Conservation (phyloP, 2,329 filamentous ascomycete species). For the Talaromyces rugulosus region DNA sequence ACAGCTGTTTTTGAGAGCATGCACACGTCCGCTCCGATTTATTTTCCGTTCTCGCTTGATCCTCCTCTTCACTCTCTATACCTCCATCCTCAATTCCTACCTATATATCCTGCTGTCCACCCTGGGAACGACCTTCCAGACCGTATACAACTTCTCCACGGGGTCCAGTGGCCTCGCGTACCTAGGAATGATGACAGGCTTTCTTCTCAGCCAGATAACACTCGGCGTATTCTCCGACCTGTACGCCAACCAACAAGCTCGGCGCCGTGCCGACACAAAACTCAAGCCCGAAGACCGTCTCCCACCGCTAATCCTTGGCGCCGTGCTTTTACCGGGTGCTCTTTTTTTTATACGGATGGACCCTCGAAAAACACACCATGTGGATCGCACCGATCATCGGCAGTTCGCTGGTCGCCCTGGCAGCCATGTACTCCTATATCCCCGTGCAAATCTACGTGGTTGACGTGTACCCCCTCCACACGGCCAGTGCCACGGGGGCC, state of each 20-base stretch:
- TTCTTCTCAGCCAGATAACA: conserved; percentile 48
- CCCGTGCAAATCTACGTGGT: conserved; percentile 38
- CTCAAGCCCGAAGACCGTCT: conserved; percentile 21
- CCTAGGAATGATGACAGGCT: conserved; percentile 72
- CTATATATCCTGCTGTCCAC: conserved; percentile 84
- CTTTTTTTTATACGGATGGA: conserved; percentile 71
- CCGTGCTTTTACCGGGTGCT: conserved; percentile 43
- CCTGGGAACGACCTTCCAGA: conserved; percentile 74
- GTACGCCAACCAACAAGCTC: conserved; percentile 2
- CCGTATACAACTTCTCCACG: conserved; percentile 48
- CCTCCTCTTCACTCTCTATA: conserved; percentile 63
- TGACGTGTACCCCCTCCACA: conserved; percentile 27
- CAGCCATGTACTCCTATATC: conserved; percentile 29
- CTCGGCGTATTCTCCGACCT: background rate
- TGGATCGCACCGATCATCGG: conserved; percentile 28
- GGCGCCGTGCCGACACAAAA: background rate
- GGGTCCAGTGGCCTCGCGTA: conserved; percentile 72
- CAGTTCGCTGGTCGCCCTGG: conserved; percentile 22
- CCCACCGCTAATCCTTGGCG: conserved; percentile 22
- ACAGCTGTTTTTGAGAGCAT: conserved; percentile 55
- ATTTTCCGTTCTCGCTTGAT: conserved; percentile 35
- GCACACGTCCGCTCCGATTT: conserved; percentile 64
- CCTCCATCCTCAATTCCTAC: conserved; percentile 71
- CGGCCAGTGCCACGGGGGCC: conserved; percentile 1
- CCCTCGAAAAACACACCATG: conserved; percentile 34